Conservation (phyloP, 148 eudicot species). For the Vaccinium macrocarpon region DNA sequence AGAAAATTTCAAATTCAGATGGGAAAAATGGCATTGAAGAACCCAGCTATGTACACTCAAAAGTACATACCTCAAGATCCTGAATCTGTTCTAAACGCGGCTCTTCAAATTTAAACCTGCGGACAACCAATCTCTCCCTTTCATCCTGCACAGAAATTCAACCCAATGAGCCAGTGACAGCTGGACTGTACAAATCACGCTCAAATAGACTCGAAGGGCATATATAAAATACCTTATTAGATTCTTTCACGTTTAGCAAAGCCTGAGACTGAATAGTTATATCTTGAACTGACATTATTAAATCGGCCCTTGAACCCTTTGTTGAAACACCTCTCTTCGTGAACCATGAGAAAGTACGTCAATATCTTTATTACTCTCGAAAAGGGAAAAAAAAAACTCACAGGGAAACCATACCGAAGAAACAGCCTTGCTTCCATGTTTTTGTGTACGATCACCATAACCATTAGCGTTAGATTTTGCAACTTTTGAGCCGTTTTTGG, state of each 20-base stretch:
- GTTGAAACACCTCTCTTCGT: conserved; percentile 55
- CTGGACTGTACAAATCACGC: conserved; percentile 2
- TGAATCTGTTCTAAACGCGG: conserved; percentile 91
- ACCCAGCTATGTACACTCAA: background rate
- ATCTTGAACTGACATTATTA: conserved; percentile 81
- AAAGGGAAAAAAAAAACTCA: background rate
- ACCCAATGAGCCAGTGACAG: conserved; percentile 11
- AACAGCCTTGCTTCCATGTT: conserved; percentile 62
- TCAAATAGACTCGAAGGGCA: background rate
- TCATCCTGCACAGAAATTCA: conserved; percentile 60
- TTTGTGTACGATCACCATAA: conserved; percentile 55
- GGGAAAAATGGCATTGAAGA: background rate
- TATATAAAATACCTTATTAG: conserved; percentile 64
- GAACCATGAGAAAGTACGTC: conserved; percentile 9
- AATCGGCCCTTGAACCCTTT: conserved; percentile 72
- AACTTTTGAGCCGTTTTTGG: conserved; percentile 49
- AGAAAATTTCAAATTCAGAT: background rate
- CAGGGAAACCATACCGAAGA: conserved; percentile 53
- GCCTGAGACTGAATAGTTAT: conserved; percentile 84
- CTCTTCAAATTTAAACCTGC: conserved; percentile 95
- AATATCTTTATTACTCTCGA: background rate
- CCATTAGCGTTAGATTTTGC: conserved; percentile 56
- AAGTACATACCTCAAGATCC: conserved; percentile 82
- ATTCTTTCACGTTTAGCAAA: conserved; percentile 73
- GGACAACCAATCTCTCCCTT: conserved; percentile 86